phyloP scores from a whole-genome alignment of 805 yeast genomes.

The Starmerella powellii region DNA sequence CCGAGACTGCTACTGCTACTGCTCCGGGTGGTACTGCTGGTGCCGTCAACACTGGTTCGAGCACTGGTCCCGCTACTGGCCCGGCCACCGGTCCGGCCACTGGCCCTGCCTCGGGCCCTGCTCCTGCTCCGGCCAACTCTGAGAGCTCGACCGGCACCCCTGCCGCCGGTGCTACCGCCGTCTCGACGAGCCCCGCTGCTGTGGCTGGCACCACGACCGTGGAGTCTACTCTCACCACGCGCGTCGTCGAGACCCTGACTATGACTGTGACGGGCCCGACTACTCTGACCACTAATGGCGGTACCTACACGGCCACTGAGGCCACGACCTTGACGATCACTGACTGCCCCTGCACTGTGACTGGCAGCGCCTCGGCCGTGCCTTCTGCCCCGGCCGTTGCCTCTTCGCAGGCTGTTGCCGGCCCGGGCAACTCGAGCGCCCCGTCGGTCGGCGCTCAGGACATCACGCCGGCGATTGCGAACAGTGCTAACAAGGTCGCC shows the following conservation, averaged over 20 bases:
- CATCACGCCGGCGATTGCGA: constrained; percentile 8
- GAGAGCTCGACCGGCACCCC: constrained; percentile 4
- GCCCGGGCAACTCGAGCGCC: constrained; percentile 1
- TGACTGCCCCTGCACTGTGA: constrained; percentile 70
- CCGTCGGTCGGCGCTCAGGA: neutral
- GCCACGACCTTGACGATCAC: constrained; percentile 77
- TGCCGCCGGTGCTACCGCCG: too few species aligned
- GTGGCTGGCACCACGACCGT: neutral
- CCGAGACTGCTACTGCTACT: constrained; percentile 4
- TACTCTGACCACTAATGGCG: constrained; percentile 35
- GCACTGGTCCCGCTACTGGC: constrained; percentile 25
- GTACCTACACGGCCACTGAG: constrained; percentile 26
- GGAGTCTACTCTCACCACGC: neutral
- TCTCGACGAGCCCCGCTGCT: neutral
- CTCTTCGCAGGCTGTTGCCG: neutral
- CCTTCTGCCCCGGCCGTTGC: constrained; percentile 3
- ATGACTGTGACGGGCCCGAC: constrained; percentile 48
- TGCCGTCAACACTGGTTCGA: neutral
- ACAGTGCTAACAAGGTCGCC: constrained; percentile 4
- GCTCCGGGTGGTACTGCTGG: constrained; percentile 1
- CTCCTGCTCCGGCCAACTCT: constrained; percentile 9
- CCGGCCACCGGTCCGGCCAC: constrained; percentile 6
- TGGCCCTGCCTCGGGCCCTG: constrained; percentile 11
- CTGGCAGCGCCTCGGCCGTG: constrained; percentile 26
- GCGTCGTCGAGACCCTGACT: neutral